Evolutionary conservation across 495 filamentous ascomycete species (phyloP).

Genomic region (Xylaria telfairii): DNA sequence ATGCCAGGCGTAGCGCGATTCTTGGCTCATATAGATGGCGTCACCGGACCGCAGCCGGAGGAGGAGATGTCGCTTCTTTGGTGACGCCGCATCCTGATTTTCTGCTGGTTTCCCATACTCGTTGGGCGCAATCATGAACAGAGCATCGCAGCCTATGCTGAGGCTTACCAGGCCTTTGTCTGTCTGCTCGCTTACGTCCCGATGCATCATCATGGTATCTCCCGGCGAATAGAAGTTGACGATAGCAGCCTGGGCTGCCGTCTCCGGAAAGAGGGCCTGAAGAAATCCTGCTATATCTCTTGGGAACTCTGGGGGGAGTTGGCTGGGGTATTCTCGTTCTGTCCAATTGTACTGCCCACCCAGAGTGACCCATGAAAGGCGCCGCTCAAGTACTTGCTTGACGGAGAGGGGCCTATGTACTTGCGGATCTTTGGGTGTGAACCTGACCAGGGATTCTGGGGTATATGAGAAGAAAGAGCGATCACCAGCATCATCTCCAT

Average conservation of each 20-base stretch:
- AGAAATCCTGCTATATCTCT: constrained; percentile 70
- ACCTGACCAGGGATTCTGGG: constrained; percentile 40
- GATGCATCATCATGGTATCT: constrained; percentile 85
- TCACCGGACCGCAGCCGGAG: constrained; percentile 79
- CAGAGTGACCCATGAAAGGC: constrained; percentile 89
- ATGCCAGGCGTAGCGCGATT: constrained; percentile 89
- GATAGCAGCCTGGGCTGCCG: constrained; percentile 83
- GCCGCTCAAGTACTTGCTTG: constrained; percentile 70
- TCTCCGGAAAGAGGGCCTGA: constrained; percentile 69
- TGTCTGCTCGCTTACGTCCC: constrained; percentile 85
- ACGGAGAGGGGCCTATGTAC: constrained; percentile 74
- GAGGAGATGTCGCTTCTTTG: constrained; percentile 56
- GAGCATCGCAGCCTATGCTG: constrained; percentile 84
- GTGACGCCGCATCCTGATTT: constrained; percentile 34
- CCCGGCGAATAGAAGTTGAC: constrained; percentile 88
- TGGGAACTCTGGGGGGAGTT: constrained; percentile 74
- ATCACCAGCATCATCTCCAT: constrained; percentile 29
- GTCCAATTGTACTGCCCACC: constrained; percentile 97
- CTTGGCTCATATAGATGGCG: constrained; percentile 79
- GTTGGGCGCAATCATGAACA: constrained; percentile 72
- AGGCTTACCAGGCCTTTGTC: constrained; percentile 79
- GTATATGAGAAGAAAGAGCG: constrained; percentile 56
- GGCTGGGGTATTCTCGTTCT: constrained; percentile 73
- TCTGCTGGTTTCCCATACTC: constrained; percentile 43
- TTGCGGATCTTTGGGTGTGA: constrained; percentile 70